Evolutionary conservation across 2,329 filamentous ascomycete species (phyloP).

Genomic region (Nigrograna mackinnonii): DNA sequence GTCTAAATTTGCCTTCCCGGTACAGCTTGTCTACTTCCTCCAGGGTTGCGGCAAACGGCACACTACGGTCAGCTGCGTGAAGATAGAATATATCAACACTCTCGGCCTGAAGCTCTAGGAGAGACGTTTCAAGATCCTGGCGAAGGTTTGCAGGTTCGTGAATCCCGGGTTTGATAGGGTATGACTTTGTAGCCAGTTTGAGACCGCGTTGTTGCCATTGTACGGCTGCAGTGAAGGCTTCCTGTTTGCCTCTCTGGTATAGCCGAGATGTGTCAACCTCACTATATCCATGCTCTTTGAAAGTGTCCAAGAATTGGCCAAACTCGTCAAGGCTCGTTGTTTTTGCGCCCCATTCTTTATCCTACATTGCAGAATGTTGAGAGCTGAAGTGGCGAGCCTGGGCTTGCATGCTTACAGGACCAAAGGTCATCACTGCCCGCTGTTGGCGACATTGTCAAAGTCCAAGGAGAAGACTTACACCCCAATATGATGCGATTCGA

Average conservation of each 20-base stretch:
- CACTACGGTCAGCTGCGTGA: constrained; percentile 53
- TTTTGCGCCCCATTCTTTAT: too few species aligned
- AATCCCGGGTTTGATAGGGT: constrained; percentile 42
- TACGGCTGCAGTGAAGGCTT: constrained; percentile 75
- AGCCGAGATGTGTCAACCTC: constrained; percentile 83
- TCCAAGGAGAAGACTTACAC: too few species aligned
- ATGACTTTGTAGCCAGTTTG: constrained; percentile 78
- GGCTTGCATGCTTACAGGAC: too few species aligned
- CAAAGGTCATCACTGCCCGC: too few species aligned
- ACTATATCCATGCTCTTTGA: constrained; percentile 79
- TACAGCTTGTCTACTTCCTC: constrained; percentile 78
- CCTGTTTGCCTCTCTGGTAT: constrained; percentile 74
- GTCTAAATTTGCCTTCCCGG: constrained; percentile 82
- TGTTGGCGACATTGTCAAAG: too few species aligned
- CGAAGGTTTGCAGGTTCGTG: constrained; percentile 13
- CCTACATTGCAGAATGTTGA: too few species aligned
- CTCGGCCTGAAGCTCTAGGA: constrained; percentile 14
- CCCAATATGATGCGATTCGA: too few species aligned
- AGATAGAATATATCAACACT: constrained; percentile 54
- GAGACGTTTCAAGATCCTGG: constrained; percentile 7
- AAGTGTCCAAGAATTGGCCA: constrained; percentile 72
- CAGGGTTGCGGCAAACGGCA: constrained; percentile 75
- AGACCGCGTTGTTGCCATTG: constrained; percentile 80
- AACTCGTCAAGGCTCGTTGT: constrained; percentile 73
- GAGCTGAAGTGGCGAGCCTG: too few species aligned